A percentile compares a stretch with the other conserved stretches of the same genome.
Conservation (phyloP, 352 stramenopile species). For the Globisporangium perplexum region DNA sequence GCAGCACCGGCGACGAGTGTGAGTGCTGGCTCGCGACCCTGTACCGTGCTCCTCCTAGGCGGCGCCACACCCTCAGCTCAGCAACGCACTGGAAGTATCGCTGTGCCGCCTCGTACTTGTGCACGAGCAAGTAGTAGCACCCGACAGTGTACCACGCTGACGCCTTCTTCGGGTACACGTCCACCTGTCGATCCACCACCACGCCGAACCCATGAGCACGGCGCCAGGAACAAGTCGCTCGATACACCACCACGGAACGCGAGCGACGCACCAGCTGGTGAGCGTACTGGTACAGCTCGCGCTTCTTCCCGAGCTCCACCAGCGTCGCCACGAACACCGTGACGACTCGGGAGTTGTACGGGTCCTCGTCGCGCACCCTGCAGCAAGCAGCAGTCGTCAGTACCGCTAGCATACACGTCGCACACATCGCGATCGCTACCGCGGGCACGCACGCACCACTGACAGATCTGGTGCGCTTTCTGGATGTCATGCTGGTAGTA, state of each 20-base stretch:
- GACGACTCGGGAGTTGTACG: conserved; percentile 78
- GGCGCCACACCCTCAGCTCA: background rate
- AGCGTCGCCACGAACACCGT: conserved; percentile 87
- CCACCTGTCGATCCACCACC: conserved; percentile 48
- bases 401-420: no score
- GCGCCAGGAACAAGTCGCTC: background rate
- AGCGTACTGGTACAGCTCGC: conserved; percentile 93
- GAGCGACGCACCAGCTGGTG: conserved; percentile 83
- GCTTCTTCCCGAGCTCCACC: conserved; percentile 90
- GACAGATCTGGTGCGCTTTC: conserved; percentile 68
- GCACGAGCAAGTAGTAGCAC: conserved; percentile 94
- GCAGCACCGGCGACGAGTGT: background rate
- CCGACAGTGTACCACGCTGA: conserved; percentile 95
- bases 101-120: conserved; percentile 93
- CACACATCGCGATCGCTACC: background rate
- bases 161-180: conserved; percentile 92
- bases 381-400: no score
- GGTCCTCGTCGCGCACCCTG: conserved; percentile 68
- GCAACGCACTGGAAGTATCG: conserved; percentile 91
- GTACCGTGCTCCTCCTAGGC: background rate
- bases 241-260: background rate
- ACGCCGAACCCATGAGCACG: no score
- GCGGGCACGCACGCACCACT: conserved; percentile 52
- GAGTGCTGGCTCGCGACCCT: background rate
- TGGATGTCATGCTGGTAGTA: conserved; percentile 88